Evolutionary conservation across 164 flowering plant species (phyloP).

Genomic region (Macadamia tetraphylla): DNA sequence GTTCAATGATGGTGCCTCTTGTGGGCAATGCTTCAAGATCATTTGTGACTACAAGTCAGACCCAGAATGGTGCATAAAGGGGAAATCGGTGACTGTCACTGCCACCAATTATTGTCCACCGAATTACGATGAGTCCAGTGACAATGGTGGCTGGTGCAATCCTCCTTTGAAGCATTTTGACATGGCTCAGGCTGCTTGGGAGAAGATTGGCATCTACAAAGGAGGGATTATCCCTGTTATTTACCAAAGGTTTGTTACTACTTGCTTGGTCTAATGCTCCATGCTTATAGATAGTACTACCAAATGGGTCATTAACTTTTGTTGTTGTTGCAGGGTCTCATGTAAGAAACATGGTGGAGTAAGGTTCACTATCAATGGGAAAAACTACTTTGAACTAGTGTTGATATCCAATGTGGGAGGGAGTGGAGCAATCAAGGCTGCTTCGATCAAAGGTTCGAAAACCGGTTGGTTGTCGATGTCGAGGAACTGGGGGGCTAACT

Average conservation of each 20-base stretch:
- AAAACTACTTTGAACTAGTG: slow-evolving; percentile 84
- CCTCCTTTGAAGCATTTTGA: slow-evolving; percentile 87
- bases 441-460: slow-evolving; percentile 58
- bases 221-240: slow-evolving; percentile 85
- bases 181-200: slow-evolving; percentile 97
- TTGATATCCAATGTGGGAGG: slow-evolving; percentile 66
- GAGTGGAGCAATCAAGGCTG: slow-evolving; percentile 61
- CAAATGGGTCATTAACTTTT: not conserved
- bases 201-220: slow-evolving; percentile 67
- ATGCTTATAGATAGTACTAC: too few species aligned
- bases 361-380: slow-evolving; percentile 83
- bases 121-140: slow-evolving; percentile 58
- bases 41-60: slow-evolving; percentile 53
- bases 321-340: slow-evolving; percentile 56
- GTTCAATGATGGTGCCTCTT: slow-evolving; percentile 75
- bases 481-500: slow-evolving; percentile 93
- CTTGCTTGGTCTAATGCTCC: not conserved
- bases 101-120: slow-evolving; percentile 97
- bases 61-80: slow-evolving; percentile 62
- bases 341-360: slow-evolving; percentile 82
- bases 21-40: slow-evolving; percentile 77
- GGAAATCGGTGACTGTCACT: slow-evolving; percentile 63
- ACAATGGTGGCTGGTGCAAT: slow-evolving; percentile 95
- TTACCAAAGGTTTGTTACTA: slow-evolving; percentile 48
- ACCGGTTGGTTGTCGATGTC: slow-evolving; percentile 74